Conservation (phyloP, 164 flowering plant genomes). For the Umbilicus rupestris region DNA sequence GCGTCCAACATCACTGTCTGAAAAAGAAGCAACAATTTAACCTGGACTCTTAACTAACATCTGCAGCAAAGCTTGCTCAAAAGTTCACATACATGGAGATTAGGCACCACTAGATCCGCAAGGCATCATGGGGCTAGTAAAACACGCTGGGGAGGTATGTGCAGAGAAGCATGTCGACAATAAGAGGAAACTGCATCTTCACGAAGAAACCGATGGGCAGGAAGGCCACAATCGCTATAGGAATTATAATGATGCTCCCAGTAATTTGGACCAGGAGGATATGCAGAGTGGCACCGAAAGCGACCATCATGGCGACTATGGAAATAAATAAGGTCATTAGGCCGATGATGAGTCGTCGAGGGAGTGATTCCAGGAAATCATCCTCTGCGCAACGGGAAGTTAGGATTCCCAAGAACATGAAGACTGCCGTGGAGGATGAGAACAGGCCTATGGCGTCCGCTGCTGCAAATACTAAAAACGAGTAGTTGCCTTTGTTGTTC, state of each 20-base stretch:
- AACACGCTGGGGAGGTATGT: background rate
- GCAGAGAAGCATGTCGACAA: conserved; percentile 1
- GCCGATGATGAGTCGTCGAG: conserved; percentile 8
- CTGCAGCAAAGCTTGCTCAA: no score
- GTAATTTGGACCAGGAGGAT: background rate
- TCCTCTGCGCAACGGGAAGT: conserved; percentile 9
- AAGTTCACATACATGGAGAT: no score
- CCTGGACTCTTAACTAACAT: no score
- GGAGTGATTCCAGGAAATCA: background rate
- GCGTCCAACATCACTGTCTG: no score
- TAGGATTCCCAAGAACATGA: conserved; percentile 11
- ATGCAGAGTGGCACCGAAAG: conserved; percentile 15
- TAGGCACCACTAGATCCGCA: no score
- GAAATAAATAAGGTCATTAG: conserved; percentile 21
- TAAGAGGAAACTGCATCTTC: conserved; percentile 5
- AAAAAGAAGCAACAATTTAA: no score
- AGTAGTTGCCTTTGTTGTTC: no score
- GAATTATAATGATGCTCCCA: background rate
- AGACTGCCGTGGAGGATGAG: background rate
- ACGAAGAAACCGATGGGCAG: background rate
- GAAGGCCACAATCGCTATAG: background rate
- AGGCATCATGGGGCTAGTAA: no score
- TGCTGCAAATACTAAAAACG: conserved; percentile 8
- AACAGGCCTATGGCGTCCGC: conserved; percentile 8
- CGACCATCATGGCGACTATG: conserved; percentile 16